These are phyloP conservation scores for Posidonia oceanica DNA, from an alignment of 116 monocot species.

Conservation along the genomic window DNA sequence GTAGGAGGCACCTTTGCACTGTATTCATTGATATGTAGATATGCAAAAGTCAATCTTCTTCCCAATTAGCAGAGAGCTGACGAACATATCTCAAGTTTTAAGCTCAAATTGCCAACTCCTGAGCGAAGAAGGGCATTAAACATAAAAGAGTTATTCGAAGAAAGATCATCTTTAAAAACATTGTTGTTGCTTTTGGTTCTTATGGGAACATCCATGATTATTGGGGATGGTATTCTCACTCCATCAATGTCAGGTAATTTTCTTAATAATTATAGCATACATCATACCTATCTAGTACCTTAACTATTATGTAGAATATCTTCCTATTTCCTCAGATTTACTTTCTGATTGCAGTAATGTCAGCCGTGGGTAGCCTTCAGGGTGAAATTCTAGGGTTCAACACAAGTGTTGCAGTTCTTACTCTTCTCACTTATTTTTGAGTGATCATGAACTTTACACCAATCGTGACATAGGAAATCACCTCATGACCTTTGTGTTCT, in stretches of 20 bases:
- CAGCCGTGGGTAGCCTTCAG: conserved; percentile 86
- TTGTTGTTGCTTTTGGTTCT: no score
- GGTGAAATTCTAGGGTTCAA: conserved; percentile 66
- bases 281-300: no score
- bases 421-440: no score
- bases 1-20: conserved; percentile 88
- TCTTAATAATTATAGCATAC: no score
- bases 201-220: no score
- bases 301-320: no score
- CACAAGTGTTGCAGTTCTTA: no score
- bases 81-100: no score
- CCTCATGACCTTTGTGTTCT: no score
- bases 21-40: conserved; percentile 88
- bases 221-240: conserved; percentile 92
- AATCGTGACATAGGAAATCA: no score
- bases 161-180: conserved; percentile 33
- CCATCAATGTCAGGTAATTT: conserved; percentile 91
- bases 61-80: conserved; percentile 55
- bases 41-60: conserved; percentile 83
- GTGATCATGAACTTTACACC: background rate
- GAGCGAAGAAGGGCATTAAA: conserved; percentile 57
- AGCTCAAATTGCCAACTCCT: no score
- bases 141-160: conserved; percentile 66
- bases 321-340: no score
- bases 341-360: conserved; percentile 55